phyloP scores from a whole-genome alignment of 2,329 filamentous ascomycete genomes.

The Chrysosphaeria jannelii region DNA sequence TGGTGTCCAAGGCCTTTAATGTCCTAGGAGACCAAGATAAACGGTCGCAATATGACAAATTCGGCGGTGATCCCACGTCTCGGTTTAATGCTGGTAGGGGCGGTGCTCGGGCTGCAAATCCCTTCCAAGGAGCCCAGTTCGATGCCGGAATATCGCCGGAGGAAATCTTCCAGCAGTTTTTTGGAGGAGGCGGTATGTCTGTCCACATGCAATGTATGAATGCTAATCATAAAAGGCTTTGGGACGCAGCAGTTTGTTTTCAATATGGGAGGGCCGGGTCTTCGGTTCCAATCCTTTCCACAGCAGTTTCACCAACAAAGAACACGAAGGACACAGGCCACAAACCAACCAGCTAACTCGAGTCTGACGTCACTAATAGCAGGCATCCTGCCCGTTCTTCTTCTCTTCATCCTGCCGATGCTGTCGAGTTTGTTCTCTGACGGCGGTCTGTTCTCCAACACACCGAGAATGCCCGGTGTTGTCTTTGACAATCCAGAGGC shows the following conservation, averaged over 20 bases:
- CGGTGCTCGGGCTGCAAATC: constrained; percentile 10
- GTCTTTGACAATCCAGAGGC: constrained; percentile 41
- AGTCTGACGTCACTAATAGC: constrained; percentile 26
- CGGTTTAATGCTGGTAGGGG: constrained; percentile 31
- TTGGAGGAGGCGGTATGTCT: constrained; percentile 54
- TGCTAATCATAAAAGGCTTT: constrained; percentile 17
- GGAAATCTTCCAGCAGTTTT: constrained; percentile 92
- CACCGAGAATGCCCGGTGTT: constrained; percentile 32
- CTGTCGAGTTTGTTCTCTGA: constrained; percentile 49
- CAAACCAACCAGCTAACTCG: constrained; percentile 19
- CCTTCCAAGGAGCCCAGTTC: constrained; percentile 5
- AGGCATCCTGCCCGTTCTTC: constrained; percentile 62
- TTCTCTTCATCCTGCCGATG: constrained; percentile 67
- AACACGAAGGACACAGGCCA: too few species aligned
- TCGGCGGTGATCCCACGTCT: constrained; percentile 75
- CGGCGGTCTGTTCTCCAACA: constrained; percentile 10
- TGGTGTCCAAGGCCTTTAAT: constrained; percentile 83
- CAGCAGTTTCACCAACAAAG: too few species aligned
- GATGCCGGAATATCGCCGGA: constrained; percentile 87
- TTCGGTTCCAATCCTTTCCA: too few species aligned
- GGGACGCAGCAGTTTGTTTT: constrained; percentile 74
- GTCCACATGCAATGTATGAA: too few species aligned
- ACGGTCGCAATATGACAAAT: constrained; percentile 62
- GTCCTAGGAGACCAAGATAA: constrained; percentile 84
- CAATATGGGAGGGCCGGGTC: constrained; percentile 72